Evolutionary conservation across 176 grass and related monocot species (phyloP).

Genomic region (Saccharum spontaneum): DNA sequence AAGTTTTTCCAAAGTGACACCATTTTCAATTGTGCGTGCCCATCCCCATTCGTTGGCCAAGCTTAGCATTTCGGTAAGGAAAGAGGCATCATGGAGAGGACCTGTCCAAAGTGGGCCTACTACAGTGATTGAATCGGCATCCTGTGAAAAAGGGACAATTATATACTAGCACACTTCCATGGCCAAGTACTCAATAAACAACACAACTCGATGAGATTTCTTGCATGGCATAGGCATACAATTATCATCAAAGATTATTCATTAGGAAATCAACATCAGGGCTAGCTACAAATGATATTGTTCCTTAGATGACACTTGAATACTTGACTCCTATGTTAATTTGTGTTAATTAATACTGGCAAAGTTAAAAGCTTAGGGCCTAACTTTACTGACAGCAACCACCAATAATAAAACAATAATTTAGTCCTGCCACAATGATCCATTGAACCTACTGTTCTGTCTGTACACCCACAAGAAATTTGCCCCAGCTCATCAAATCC

Average conservation of each 20-base stretch:
- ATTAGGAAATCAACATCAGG: background rate
- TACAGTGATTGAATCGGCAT: conserved; percentile 53
- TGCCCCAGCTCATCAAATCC: conserved; percentile 80
- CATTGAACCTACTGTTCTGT: conserved; percentile 60
- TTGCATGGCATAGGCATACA: background rate
- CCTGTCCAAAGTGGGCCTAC: conserved; percentile 87
- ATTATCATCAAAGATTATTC: conserved; percentile 3
- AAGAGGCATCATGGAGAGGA: conserved; percentile 70
- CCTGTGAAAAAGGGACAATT: conserved; percentile 41
- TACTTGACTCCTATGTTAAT: background rate
- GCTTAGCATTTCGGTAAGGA: conserved; percentile 71
- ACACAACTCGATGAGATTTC: background rate
- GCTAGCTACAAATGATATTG: background rate
- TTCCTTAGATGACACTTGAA: background rate
- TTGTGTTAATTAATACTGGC: background rate
- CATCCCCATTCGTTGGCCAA: conserved; percentile 82
- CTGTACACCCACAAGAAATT: conserved; percentile 71
- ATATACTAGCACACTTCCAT: conserved; percentile 12
- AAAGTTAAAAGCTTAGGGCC: background rate
- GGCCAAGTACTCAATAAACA: background rate
- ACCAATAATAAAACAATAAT: background rate
- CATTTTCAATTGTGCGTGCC: conserved; percentile 57
- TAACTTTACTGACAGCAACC: background rate
- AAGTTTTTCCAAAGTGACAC: conserved; percentile 64
- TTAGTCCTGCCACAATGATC: background rate